Evolutionary conservation across 768 basidiomycete genomes (phyloP), one percentile per base, ranked within the genome.

Genomic region (Podaxis sp.): DNA sequence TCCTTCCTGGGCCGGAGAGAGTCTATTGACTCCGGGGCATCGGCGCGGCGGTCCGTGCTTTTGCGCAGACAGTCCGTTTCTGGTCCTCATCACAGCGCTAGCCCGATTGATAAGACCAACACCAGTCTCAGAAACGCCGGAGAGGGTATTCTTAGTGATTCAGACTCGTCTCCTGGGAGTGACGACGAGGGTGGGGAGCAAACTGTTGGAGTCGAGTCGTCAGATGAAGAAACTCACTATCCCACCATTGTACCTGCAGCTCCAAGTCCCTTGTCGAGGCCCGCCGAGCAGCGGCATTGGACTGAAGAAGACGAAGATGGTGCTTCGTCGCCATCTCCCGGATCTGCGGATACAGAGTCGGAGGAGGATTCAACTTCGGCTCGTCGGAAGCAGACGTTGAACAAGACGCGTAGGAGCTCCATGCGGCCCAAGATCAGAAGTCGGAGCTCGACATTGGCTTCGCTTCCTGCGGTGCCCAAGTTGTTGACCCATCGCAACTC

Each of bases 71-170:
- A 81, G 2, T 86, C 86, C 0, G 68, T 82, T 33, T 77, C 78
- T 60, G 53, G 66, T 30, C 62, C 62, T 48, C 69, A 68, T 13
- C 73, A 81, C 33, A 78, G 75, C 55, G 64, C 74, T 5, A 80
- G 78, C 65, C 76, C 77, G 12, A 78, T 77, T 65, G 77, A 80
- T 57, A 72, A 72, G 58, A 69, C 67, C 46, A 71, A 68, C 20
- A 66, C 73, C 10, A 89, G 83, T 63, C 74, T 84, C 36, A 77
- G 84, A 1, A 86, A 91, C 67, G 84, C 88, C 11, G 91, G 91
- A 3, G 91, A 92, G 68, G 90, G 91, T 28, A 89, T 87, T 1
- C 73, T 93, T 3, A 88, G 89, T 62, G 90, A 91, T 68, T 91
- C 89, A 0, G 90, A 91, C 74, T 90, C 89, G 1, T 83, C 82